Evolutionary conservation across 352 stramenopile genomes (phyloP), one percentile per base, ranked within the genome.

Genomic region (Elongisporangium prolatum): DNA sequence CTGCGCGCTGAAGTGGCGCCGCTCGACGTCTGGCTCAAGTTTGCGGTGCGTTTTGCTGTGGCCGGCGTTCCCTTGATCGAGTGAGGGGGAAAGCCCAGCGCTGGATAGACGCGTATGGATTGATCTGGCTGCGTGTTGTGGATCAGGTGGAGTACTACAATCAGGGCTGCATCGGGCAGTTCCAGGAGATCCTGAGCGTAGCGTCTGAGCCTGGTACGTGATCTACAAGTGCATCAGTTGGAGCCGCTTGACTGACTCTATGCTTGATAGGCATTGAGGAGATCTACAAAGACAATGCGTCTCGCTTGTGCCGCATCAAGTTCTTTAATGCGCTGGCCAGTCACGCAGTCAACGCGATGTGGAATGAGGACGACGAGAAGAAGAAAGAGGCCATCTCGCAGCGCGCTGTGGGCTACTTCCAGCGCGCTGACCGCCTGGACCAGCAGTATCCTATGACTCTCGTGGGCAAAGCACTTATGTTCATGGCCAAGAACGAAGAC

Each of bases 401-500:
- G 64, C 81, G 81, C 21, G 86, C 86, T 10, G 85, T 93, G 8
- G 78, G 82, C 9, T 94, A 87, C 70, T 96, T 96, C 59, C 85
- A 96, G 65, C 82, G 84, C 25, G 86, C 86, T 1, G 86, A 96
- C 47, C 85, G 89, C 1, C 78, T 97, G 9, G 88, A 97, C 60
- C 87, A 95, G 47, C 89, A 96, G 68, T 86, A 94, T 49, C 75
- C 81, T 11, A 92, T 96, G 72, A 97, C 89, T 21, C 79, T 96
- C 25, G 88, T 97, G 40, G 89, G 89, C 50, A 97, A 97, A 50
- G 89, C 88, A 21, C 83, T 96, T 44, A 96, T 97, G 84, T 96
- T 96, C 56, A 95, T 97, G 81, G 87, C 87, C 55, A 96, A 97
- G 68, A 91, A 90, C 64, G 88, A 97, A 59, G 85, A 96, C 60